phyloP scores from a whole-genome alignment of 179 eudicot species.

The Drosera spatulata region DNA sequence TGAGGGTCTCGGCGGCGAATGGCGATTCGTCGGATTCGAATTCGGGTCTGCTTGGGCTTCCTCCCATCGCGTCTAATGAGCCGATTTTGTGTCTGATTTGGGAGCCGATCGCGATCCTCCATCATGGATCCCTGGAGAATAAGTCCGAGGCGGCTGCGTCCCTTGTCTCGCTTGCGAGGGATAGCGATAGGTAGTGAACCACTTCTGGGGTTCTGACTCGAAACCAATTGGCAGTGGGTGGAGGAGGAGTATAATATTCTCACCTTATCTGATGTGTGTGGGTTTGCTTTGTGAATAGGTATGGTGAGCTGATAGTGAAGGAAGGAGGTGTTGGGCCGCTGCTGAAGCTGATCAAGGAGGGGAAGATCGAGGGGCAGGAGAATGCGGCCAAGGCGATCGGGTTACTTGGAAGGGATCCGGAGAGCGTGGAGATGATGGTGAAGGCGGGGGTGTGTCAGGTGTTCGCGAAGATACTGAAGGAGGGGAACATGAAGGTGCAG shows the following conservation, averaged over 20 bases:
- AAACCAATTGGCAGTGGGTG: too few relatives aligned
- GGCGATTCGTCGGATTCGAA: conserved; percentile 42
- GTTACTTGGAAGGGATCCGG: conserved; percentile 40
- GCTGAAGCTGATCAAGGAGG: conserved; percentile 49
- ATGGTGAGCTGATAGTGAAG: conserved; percentile 43
- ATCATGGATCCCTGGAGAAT: conserved; percentile 36
- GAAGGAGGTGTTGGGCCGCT: conserved; percentile 60
- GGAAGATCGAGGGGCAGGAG: conserved; percentile 49
- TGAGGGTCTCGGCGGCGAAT: conserved; percentile 48
- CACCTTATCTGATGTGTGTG: too few relatives aligned
- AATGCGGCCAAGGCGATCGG: conserved; percentile 53
- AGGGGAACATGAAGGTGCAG: conserved; percentile 63
- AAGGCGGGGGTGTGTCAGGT: conserved; percentile 44
- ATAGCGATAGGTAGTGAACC: conserved; percentile 57
- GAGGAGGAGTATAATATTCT: too few relatives aligned
- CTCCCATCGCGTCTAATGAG: conserved; percentile 66
- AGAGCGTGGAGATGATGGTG: conserved; percentile 48
- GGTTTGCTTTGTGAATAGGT: too few relatives aligned
- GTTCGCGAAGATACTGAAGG: conserved; percentile 53
- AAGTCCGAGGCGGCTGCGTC: conserved; percentile 53
- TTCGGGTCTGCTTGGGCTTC: conserved; percentile 44
- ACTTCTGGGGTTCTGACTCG: conserved; percentile 62
- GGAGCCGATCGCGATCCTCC: conserved; percentile 59
- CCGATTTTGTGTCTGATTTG: conserved; percentile 64
- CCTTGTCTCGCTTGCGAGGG: conserved; percentile 49